Evolutionary conservation across 306 rosid genomes (phyloP).

Genomic region (Potentilla sterilis): DNA sequence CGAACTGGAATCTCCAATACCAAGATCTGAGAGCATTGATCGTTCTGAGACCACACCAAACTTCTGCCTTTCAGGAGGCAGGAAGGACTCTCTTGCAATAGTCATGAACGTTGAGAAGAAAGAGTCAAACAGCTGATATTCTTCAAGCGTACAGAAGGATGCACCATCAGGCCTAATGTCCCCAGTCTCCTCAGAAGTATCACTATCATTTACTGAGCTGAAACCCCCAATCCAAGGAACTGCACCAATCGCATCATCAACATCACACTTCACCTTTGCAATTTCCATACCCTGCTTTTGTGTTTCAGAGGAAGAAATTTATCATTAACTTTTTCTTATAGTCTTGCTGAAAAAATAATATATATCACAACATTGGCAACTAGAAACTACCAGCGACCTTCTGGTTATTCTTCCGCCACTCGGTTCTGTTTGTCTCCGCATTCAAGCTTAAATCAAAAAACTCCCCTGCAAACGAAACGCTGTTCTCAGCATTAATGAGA

Average conservation of each 20-base stretch:
- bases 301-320: conserved; percentile 26
- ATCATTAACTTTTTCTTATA: conserved; percentile 21
- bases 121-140: conserved; percentile 59
- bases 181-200: conserved; percentile 32
- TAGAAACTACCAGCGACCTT: conserved; percentile 85
- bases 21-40: conserved; percentile 75
- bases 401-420: conserved; percentile 51
- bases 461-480: conserved; percentile 40
- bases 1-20: conserved; percentile 61
- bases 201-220: conserved; percentile 46
- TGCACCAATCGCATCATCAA: conserved; percentile 40
- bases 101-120: conserved; percentile 67
- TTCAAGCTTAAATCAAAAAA: conserved; percentile 36
- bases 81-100: conserved; percentile 62
- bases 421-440: conserved; percentile 36
- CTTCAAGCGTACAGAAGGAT: conserved; percentile 55
- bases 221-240: conserved; percentile 63
- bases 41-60: conserved; percentile 70
- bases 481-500: neutral
- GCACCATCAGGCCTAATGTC: conserved; percentile 26
- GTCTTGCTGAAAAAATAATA: conserved; percentile 23
- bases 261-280: conserved; percentile 50
- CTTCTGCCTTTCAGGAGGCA: conserved; percentile 65
- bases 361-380: conserved; percentile 28
- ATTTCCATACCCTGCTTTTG: conserved; percentile 41